Percentiles rank a stretch among this genome's conserved stretches.
phyloP scores from a whole-genome alignment of 768 basidiomycete genomes.

The Gloeopeniophorella convolvens region DNA sequence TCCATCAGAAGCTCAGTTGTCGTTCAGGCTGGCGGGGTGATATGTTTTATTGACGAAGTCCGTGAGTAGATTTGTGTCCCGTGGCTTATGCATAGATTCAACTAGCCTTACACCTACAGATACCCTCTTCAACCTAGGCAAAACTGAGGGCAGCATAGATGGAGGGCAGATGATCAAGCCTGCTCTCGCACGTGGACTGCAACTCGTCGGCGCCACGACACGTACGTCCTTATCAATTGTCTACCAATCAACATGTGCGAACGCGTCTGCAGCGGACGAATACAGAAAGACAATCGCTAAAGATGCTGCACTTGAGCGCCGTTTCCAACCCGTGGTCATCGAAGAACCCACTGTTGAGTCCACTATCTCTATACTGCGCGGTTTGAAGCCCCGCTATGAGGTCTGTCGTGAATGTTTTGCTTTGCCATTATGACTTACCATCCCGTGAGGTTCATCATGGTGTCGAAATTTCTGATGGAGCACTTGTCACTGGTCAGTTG shows the following conservation, averaged over 20 bases:
- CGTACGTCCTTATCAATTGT: slow-evolving; percentile 38
- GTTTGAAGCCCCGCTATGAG: slow-evolving; percentile 78
- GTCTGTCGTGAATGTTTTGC: slow-evolving; percentile 23
- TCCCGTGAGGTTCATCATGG: slow-evolving; percentile 61
- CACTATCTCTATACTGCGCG: slow-evolving; percentile 82
- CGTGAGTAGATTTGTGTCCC: slow-evolving; percentile 44
- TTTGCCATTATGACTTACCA: background rate
- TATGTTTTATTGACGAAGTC: slow-evolving; percentile 93
- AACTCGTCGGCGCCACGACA: slow-evolving; percentile 88
- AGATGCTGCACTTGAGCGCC: slow-evolving; percentile 84
- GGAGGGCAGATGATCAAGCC: slow-evolving; percentile 94
- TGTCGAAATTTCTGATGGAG: slow-evolving; percentile 84
- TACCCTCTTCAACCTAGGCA: slow-evolving; percentile 81
- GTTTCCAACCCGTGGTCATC: slow-evolving; percentile 85
- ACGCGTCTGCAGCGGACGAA: slow-evolving; percentile 55
- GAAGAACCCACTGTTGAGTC: slow-evolving; percentile 84
- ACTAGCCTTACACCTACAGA: slow-evolving; percentile 34
- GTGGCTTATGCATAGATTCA: background rate
- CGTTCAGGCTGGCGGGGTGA: slow-evolving; percentile 60
- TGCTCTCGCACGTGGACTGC: slow-evolving; percentile 78
- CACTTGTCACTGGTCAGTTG: slow-evolving; percentile 70
- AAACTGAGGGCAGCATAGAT: slow-evolving; percentile 87
- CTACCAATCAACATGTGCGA: background rate
- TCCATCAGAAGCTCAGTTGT: background rate
- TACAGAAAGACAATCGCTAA: slow-evolving; percentile 89